Evolutionary conservation across 2,329 filamentous ascomycete species (phyloP).

Genomic region (Monilinia polystroma): DNA sequence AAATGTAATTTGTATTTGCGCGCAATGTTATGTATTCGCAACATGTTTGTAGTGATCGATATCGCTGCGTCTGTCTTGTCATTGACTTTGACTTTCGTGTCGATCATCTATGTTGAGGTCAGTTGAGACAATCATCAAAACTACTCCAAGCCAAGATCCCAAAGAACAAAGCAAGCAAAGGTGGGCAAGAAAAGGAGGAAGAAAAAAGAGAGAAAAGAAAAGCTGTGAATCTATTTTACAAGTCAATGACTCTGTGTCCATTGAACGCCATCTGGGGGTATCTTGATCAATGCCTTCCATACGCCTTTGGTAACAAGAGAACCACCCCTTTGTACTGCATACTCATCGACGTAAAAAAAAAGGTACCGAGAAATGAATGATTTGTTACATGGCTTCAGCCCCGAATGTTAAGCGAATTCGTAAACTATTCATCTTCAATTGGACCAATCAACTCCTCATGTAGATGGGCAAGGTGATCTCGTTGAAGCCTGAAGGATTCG

Average conservation of each 20-base stretch:
- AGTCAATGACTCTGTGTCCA: slow-evolving; percentile 11
- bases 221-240: slow-evolving; percentile 19
- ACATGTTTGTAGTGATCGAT: slow-evolving; percentile 22
- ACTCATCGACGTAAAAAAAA: slow-evolving; percentile 10
- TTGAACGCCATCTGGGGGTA: slow-evolving; percentile 22
- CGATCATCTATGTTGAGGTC: slow-evolving; percentile 22
- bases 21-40: slow-evolving; percentile 13
- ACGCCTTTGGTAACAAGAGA: slow-evolving; percentile 17
- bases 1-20: slow-evolving; percentile 9
- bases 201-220: slow-evolving; percentile 1
- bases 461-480: slow-evolving; percentile 48
- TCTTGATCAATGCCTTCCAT: slow-evolving; percentile 17
- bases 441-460: slow-evolving; percentile 36
- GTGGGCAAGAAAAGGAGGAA: too few relatives aligned
- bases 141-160: background rate
- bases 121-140: slow-evolving; percentile 16
- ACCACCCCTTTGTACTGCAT: slow-evolving; percentile 7
- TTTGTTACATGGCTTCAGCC: slow-evolving; percentile 1
- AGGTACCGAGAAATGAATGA: background rate
- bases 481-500: slow-evolving; percentile 67
- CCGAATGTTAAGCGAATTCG: background rate
- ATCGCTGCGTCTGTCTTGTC: slow-evolving; percentile 16
- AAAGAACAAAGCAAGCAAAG: background rate
- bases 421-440: slow-evolving; percentile 24
- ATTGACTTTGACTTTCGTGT: slow-evolving; percentile 22